Conservation (phyloP, 441 rosid genomes). For the Gossypium gossypioides region DNA sequence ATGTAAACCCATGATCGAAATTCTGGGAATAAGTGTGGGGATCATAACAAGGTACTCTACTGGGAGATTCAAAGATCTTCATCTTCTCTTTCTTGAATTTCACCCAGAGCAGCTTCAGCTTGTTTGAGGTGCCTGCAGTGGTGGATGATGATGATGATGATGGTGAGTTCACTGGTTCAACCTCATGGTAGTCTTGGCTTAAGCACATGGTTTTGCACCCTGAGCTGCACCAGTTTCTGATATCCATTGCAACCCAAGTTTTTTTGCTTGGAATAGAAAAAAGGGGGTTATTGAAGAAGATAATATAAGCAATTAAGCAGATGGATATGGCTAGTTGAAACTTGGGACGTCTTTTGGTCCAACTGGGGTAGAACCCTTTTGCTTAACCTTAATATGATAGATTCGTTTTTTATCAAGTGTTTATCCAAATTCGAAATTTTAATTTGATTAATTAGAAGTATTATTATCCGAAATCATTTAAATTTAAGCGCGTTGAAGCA, state of each 20-base stretch:
- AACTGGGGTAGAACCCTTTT: neutral
- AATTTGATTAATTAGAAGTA: too few species aligned
- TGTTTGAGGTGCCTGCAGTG: neutral
- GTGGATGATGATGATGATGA: neutral
- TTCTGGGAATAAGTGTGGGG: constrained; percentile 28
- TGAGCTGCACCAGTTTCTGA: constrained; percentile 25
- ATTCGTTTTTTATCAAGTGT: neutral
- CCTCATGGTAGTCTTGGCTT: neutral
- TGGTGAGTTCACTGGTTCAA: constrained; percentile 2
- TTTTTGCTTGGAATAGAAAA: neutral
- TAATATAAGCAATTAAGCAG: neutral
- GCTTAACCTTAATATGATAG: neutral
- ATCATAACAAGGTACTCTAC: constrained; percentile 17
- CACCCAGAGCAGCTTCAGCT: constrained; percentile 31
- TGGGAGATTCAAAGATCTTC: constrained; percentile 18
- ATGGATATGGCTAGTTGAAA: neutral
- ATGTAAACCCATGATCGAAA: constrained; percentile 36
- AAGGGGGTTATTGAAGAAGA: neutral
- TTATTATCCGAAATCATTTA: too few species aligned
- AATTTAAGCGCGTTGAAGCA: too few species aligned
- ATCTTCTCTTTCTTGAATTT: constrained; percentile 28
- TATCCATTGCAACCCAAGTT: constrained; percentile 16
- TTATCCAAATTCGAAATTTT: too few species aligned
- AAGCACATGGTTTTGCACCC: constrained; percentile 14
- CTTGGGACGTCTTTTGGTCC: neutral